These are phyloP conservation scores for Oenanthe sinensis DNA, from an alignment of 129 eudicot genomes.

Conservation along the genomic window DNA sequence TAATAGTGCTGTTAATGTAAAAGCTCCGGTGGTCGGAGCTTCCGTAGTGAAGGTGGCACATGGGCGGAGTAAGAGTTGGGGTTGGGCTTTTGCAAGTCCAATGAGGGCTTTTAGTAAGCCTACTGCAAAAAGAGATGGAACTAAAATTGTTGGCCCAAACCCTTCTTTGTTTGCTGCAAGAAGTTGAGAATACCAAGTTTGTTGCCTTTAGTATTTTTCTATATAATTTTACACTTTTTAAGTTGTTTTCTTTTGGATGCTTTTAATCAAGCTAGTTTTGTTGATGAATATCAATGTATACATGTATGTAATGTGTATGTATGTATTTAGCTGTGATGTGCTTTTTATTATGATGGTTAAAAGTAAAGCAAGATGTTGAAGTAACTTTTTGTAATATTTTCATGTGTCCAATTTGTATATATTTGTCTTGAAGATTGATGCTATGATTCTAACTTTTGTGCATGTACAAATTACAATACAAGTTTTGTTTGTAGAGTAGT, in stretches of 20 bases:
- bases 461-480: slow-evolving; percentile 7
- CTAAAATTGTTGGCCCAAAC: slow-evolving; percentile 46
- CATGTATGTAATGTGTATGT: background rate
- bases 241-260: background rate
- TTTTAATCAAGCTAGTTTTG: background rate
- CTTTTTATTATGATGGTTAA: too few species aligned
- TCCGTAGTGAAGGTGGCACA: slow-evolving; percentile 22
- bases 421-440: slow-evolving; percentile 10
- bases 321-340: background rate
- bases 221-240: slow-evolving; percentile 5
- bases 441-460: slow-evolving; percentile 32
- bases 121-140: slow-evolving; percentile 28
- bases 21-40: slow-evolving; percentile 2
- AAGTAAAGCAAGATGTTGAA: background rate
- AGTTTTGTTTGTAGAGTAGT: background rate
- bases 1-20: background rate
- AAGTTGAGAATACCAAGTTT: slow-evolving; percentile 23
- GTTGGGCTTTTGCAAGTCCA: slow-evolving; percentile 87
- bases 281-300: background rate
- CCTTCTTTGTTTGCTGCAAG: slow-evolving; percentile 78
- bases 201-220: background rate
- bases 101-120: slow-evolving; percentile 70
- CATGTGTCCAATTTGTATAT: background rate
- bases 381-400: background rate
- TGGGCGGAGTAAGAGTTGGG: slow-evolving; percentile 77